A percentile compares a stretch with the other conserved stretches of the same genome.
Evolutionary conservation across 2,329 filamentous ascomycete species (phyloP).

Genomic region (Bertia moriformis): DNA sequence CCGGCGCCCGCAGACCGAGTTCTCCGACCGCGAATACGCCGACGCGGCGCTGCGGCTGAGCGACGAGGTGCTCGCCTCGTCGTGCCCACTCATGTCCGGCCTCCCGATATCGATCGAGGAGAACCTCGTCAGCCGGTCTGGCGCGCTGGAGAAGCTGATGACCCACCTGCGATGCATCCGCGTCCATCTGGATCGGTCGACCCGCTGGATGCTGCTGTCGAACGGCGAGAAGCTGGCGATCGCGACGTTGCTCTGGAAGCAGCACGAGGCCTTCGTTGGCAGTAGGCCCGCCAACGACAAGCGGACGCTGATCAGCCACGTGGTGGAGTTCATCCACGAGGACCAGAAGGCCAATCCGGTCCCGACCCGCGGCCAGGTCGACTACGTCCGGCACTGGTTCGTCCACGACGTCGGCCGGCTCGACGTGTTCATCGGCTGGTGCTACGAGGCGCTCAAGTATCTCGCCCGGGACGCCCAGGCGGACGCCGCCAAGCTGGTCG

Average conservation of each 20-base stretch:
- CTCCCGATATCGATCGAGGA: slow-evolving; percentile 64
- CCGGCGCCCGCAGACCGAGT: slow-evolving; percentile 49
- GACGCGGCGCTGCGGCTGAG: slow-evolving; percentile 67
- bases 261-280: slow-evolving; percentile 57
- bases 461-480: slow-evolving; percentile 47
- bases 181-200: slow-evolving; percentile 47
- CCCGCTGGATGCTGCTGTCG: slow-evolving; percentile 71
- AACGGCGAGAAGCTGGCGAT: slow-evolving; percentile 82
- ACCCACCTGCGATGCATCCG: slow-evolving; percentile 54
- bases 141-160: slow-evolving; percentile 63
- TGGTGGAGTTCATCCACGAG: slow-evolving; percentile 64
- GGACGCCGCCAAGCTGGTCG: slow-evolving; percentile 36
- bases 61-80: slow-evolving; percentile 65
- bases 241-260: slow-evolving; percentile 64
- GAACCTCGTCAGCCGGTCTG: slow-evolving; percentile 60
- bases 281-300: slow-evolving; percentile 43
- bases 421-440: slow-evolving; percentile 65
- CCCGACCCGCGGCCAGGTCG: slow-evolving; percentile 53
- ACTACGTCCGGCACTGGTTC: slow-evolving; percentile 77
- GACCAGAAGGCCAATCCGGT: slow-evolving; percentile 58
- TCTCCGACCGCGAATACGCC: slow-evolving; percentile 57
- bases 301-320: slow-evolving; percentile 57
- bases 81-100: slow-evolving; percentile 56
- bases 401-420: slow-evolving; percentile 60
- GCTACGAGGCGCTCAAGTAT: slow-evolving; percentile 62